Conservation (phyloP, 768 basidiomycete genomes). For the Suillus luteus region DNA sequence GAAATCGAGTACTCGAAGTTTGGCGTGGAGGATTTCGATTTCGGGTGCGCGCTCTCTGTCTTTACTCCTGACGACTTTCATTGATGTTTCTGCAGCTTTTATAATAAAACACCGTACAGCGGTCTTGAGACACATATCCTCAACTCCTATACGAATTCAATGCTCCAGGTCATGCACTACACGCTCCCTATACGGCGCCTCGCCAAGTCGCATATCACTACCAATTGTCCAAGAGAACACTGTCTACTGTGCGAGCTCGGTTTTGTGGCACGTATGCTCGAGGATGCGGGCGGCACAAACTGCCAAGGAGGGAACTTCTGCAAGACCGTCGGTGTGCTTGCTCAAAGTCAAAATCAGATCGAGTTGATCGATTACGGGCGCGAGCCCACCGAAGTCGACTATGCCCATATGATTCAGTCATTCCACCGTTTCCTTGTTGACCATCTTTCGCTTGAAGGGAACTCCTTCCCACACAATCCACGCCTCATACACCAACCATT, state of each 20-base stretch:
- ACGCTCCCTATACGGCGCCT: slow-evolving; percentile 71
- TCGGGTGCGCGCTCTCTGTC: slow-evolving; percentile 58
- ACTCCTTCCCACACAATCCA: slow-evolving; percentile 61
- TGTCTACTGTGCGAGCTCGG: slow-evolving; percentile 95
- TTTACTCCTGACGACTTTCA: not conserved
- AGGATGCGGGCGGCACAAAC: slow-evolving; percentile 91
- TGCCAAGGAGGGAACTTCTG: slow-evolving; percentile 98
- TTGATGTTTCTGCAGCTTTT: slow-evolving; percentile 59
- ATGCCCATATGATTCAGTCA: slow-evolving; percentile 87
- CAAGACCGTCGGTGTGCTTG: slow-evolving; percentile 85
- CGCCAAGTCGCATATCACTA: slow-evolving; percentile 91
- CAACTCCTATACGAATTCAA: slow-evolving; percentile 93
- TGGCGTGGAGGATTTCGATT: slow-evolving; percentile 98
- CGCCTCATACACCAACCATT: slow-evolving; percentile 41
- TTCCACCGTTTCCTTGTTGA: slow-evolving; percentile 96
- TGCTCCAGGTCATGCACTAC: slow-evolving; percentile 92
- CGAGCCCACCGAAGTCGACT: slow-evolving; percentile 71
- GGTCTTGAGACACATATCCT: slow-evolving; percentile 96
- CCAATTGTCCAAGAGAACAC: slow-evolving; percentile 85
- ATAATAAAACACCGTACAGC: slow-evolving; percentile 87
- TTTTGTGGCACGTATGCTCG: slow-evolving; percentile 92
- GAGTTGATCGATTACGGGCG: slow-evolving; percentile 89
- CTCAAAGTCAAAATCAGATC: slow-evolving; percentile 86
- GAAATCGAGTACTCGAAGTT: slow-evolving; percentile 99
- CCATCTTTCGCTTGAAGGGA: slow-evolving; percentile 76